Evolutionary conservation across 805 yeast genomes (phyloP), one percentile per base, ranked within the genome.

Genomic region (Metschnikowia dekortorum): DNA sequence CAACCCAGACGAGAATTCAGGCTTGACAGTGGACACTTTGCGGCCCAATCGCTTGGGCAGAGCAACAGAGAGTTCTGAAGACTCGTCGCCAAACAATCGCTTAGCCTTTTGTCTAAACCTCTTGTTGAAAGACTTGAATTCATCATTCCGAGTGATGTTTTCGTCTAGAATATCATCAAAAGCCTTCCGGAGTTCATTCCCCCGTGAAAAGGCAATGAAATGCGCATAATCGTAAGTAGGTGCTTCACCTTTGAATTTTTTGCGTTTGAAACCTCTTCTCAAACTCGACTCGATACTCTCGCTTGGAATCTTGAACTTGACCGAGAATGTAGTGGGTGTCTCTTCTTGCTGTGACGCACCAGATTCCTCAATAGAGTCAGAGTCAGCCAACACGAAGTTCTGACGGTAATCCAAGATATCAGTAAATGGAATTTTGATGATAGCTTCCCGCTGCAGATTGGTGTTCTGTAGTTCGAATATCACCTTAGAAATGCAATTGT

Each of bases 381-480:
- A 48, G 3, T 39, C 55, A 9, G 55, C 84, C 38, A 85, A 71
- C 4, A 86, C 76, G 30, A 76, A 63, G 18, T 79, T 77, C 44
- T 80, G 75, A 42, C 81, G 85, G 28, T 83, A 63, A 59, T 84
- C 87, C 8, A 85, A 61, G 11, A 92, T 70, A 59, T 85, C 85
- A 34, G 74, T 78, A 28, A 86, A 60, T 0, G 97, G 97, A 4
- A 92, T 80, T 57, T 87, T 86, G 16, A 91, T 72, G 18, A 87
- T 79, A 11, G 89, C 94, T 52, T 84, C 84, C 57, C 84, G 84
- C 11, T 84, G 84, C 26, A 77, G 73, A 63, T 88, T 87, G 48
- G 86, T 76, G 38, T 85, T 77, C 1, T 90, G 76, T 16, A 65
- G 56, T 47, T 65, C 67, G 67, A 92, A 92, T 1, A 89, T 82